Evolutionary conservation across 148 eudicot genomes (phyloP), one percentile per base, ranked within the genome.

Genomic region (Euryodendron excelsum): DNA sequence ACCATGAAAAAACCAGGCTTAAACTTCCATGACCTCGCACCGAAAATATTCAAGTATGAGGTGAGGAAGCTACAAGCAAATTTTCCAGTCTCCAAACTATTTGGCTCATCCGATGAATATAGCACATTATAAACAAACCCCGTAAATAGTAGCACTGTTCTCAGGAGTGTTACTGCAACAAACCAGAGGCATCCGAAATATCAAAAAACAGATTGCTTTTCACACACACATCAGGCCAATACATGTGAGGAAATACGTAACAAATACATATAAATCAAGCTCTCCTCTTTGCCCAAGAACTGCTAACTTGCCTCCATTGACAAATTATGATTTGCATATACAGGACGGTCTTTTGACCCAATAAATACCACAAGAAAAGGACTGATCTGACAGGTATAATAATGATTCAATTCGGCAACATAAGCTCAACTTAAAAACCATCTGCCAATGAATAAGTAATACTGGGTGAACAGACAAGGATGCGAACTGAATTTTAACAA

Each of bases 201-300:
- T 52, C 18, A 13, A 58, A 18, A 23, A 76, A 34, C 5, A 27
- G 33, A 44, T 69, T 41, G 67, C 37, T 18, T 47, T 59, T 14
- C 11, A 36, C 76, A 41, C 41, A 61, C 20, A 76, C 7, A 48
- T 41, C 13, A 50, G 58, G 76, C 41, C 34, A 47, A 36, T 23
- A 70, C 45, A 52, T 33, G 23, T 65, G 56, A 52, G 73, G 8
- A 52, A 36, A 31, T 33, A 21, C 17, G 1, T 34, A 72, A 23
- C 39, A 71, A 25, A 69, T 36, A 27, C 20, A 56, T 39, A 62
- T 15, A 41, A 27, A 72, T 9, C 39, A 59, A 37, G 74, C 44
- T 78, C 68, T 69, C 34, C 67, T 59, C 45, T 73, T 60, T 70
- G 68, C 25, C 69, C 77, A 34, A 48, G 65, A 62, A 63, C 45